Conservation (phyloP, 2,329 filamentous ascomycete genomes). For the Ceratocystiopsis sp. region DNA sequence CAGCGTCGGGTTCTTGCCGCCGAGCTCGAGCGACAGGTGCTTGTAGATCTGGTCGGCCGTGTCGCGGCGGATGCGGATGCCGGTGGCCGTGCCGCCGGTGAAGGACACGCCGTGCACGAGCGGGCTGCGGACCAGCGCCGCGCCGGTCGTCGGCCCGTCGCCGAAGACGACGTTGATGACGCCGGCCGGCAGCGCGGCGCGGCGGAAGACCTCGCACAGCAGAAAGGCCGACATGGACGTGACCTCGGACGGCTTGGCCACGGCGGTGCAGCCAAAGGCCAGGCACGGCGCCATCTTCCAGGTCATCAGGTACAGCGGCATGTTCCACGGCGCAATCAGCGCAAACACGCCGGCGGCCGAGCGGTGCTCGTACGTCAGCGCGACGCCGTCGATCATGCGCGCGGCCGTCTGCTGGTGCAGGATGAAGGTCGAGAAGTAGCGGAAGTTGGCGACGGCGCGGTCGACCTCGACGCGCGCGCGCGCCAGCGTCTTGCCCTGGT, state of each 20-base stretch:
- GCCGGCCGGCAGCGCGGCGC: constrained; percentile 47
- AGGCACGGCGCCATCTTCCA: constrained; percentile 62
- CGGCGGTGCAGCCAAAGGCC: constrained; percentile 44
- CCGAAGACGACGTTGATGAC: constrained; percentile 27
- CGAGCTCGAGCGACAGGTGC: constrained; percentile 16
- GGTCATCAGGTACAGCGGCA: constrained; percentile 56
- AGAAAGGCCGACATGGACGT: constrained; percentile 45
- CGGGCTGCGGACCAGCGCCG: constrained; percentile 46
- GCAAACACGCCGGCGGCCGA: constrained; percentile 64
- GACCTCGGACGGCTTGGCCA: constrained; percentile 48
- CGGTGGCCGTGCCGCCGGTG: constrained; percentile 5
- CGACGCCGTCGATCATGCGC: constrained; percentile 2
- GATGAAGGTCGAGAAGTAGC: constrained; percentile 1
- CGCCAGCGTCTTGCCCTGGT: constrained; percentile 7
- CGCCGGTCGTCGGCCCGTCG: constrained; percentile 42
- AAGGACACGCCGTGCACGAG: constrained; percentile 5
- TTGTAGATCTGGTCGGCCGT: constrained; percentile 5
- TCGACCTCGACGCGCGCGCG: constrained; percentile 1
- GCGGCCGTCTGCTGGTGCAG: background rate
- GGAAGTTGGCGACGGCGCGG: background rate
- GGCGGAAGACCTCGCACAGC: constrained; percentile 42
- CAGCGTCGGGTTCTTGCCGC: constrained; percentile 46
- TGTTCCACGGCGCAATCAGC: constrained; percentile 69
- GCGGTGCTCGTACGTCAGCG: constrained; percentile 53
- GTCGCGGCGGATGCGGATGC: constrained; percentile 3